These are phyloP conservation scores for Gnetum montanum DNA, from an alignment of 75 land plant genomes.

Conservation along the genomic window DNA sequence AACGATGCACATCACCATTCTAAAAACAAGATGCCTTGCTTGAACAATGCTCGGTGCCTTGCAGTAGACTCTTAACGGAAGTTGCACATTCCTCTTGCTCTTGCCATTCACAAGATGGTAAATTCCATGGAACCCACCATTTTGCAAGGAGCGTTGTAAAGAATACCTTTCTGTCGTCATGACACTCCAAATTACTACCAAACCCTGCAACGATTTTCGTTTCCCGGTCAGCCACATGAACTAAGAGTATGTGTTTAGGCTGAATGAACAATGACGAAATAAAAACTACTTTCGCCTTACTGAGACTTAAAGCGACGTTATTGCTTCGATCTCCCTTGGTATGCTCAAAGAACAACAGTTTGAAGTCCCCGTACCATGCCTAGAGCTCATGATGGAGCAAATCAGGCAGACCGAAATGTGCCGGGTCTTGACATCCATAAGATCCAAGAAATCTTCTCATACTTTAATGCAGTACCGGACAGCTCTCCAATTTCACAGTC, in stretches of 20 bases:
- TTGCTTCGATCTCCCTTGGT: neutral
- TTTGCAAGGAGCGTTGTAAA: neutral
- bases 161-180: neutral
- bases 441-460: no score
- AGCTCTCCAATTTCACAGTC: no score
- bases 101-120: neutral
- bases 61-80: neutral
- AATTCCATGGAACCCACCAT: neutral
- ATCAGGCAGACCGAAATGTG: no score
- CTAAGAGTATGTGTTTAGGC: neutral
- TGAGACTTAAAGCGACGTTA: neutral
- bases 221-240: no score
- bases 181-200: neutral
- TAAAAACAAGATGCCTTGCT: neutral
- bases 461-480: no score
- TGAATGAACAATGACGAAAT: neutral
- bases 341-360: neutral
- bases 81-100: neutral
- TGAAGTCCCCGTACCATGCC: no score
- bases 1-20: constrained; percentile 1
- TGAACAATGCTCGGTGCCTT: neutral
- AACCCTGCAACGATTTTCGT: no score
- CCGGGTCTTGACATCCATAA: no score
- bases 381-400: no score
- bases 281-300: neutral